Evolutionary conservation across 2,329 filamentous ascomycete species (phyloP).

Genomic region (Corniculantispora saksenae): DNA sequence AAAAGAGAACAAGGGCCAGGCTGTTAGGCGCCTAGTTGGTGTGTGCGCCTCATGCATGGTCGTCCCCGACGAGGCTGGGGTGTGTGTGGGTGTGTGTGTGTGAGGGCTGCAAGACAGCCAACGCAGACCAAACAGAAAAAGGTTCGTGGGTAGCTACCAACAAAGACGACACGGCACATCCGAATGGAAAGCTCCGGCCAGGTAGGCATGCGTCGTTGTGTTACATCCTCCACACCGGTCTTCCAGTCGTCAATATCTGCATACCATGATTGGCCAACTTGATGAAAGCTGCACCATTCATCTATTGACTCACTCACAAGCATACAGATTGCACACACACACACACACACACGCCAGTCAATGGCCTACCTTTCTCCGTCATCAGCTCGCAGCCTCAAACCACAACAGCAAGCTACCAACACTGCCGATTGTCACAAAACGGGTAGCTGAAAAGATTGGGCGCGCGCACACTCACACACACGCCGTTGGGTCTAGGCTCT

Average conservation of each 20-base stretch:
- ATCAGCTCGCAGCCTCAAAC: neutral
- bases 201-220: neutral
- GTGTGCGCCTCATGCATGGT: neutral
- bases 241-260: neutral
- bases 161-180: neutral
- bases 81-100: neutral
- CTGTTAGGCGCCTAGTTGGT: neutral
- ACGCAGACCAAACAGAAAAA: neutral
- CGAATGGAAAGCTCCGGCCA: neutral
- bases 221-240: neutral
- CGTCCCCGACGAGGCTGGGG: no score
- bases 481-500: slow-evolving; percentile 2
- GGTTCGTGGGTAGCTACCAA: neutral
- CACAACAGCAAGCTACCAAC: neutral
- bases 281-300: neutral
- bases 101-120: neutral
- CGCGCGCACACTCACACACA: neutral
- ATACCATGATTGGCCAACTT: no score
- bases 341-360: neutral
- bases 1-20: no score
- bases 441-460: neutral
- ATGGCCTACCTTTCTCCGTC: no score
- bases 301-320: neutral
- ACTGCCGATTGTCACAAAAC: neutral
- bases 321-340: no score